Evolutionary conservation across 1,284 basidiomycete genomes (phyloP).

Genomic region (Tylopilus sp.): DNA sequence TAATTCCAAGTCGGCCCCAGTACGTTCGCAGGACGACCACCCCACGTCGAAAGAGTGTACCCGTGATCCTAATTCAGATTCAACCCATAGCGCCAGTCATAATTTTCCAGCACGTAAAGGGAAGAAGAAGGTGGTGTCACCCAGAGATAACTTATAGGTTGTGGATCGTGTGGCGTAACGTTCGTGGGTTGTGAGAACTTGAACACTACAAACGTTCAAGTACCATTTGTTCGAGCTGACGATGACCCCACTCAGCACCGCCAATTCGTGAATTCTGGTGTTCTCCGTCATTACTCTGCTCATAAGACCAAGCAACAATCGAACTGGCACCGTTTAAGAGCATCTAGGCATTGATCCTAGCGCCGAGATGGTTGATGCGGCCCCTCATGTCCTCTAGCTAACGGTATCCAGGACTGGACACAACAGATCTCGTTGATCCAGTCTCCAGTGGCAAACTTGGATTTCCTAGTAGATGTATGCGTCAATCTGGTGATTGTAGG

Average conservation of each 20-base stretch:
- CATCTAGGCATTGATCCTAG: slow-evolving; percentile 83
- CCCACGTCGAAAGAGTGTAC: slow-evolving; percentile 31
- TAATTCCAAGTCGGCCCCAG: neutral
- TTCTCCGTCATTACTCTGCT: too few relatives aligned
- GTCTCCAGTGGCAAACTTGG: slow-evolving; percentile 67
- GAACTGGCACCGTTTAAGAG: slow-evolving; percentile 70
- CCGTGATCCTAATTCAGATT: slow-evolving; percentile 20
- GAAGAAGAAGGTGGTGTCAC: slow-evolving; percentile 29
- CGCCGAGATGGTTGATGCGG: slow-evolving; percentile 77
- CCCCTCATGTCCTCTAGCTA: slow-evolving; percentile 51
- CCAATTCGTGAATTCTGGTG: too few relatives aligned
- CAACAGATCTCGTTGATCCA: slow-evolving; percentile 57
- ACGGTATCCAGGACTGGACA: neutral
- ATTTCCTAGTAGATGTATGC: slow-evolving; percentile 61
- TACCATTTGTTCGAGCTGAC: slow-evolving; percentile 63
- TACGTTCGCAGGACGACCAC: too few relatives aligned
- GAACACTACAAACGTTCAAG: neutral
- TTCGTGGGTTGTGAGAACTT: neutral
- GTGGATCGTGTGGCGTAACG: too few relatives aligned
- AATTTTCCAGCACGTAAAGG: slow-evolving; percentile 25
- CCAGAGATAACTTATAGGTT: slow-evolving; percentile 8
- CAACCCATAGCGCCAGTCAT: neutral
- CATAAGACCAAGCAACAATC: slow-evolving; percentile 73
- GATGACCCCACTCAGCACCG: too few relatives aligned
- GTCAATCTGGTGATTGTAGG: slow-evolving; percentile 85